phyloP scores from a whole-genome alignment of 176 grass and related monocot species.

The Rhynchospora tenuis region DNA sequence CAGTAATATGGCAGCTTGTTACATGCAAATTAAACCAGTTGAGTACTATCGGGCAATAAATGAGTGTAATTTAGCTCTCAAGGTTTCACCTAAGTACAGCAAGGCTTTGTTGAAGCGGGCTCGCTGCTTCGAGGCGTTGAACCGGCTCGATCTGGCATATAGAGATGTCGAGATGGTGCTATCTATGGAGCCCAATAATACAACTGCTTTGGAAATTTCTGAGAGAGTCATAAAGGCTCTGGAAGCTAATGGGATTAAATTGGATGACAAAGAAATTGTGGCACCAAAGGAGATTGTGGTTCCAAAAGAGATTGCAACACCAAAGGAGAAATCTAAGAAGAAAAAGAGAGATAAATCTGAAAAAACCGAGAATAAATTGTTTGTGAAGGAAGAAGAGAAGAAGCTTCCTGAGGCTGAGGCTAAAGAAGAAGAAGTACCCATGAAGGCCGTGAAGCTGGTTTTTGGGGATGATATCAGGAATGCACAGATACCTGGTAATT shows the following conservation, averaged over 20 bases:
- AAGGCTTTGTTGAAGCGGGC: conserved; percentile 92
- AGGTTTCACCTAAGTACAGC: conserved; percentile 49
- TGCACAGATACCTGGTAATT: conserved; percentile 42
- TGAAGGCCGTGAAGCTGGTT: conserved; percentile 53
- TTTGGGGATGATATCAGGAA: conserved; percentile 68
- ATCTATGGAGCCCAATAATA: conserved; percentile 59
- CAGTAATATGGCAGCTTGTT: conserved; percentile 88
- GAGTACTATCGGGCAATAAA: conserved; percentile 78
- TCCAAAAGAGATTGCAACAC: conserved; percentile 22
- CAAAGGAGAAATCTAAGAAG: conserved; percentile 55
- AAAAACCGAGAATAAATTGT: conserved; percentile 25
- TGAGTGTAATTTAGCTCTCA: conserved; percentile 76
- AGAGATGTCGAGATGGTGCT: conserved; percentile 58
- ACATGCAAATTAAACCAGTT: conserved; percentile 77
- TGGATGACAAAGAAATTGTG: conserved; percentile 54
- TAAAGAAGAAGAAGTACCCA: conserved; percentile 26
- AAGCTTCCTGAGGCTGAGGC: background rate
- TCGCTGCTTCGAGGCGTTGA: conserved; percentile 73
- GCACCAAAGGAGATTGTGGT: conserved; percentile 49
- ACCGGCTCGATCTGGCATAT: conserved; percentile 52
- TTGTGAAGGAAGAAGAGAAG: conserved; percentile 19
- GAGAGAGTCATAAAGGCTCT: conserved; percentile 55
- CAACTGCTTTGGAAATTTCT: conserved; percentile 65
- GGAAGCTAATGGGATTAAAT: conserved; percentile 55
- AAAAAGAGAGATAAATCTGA: conserved; percentile 43